phyloP scores from a whole-genome alignment of 2,329 filamentous ascomycete genomes.

The Seiridium cupressi region DNA sequence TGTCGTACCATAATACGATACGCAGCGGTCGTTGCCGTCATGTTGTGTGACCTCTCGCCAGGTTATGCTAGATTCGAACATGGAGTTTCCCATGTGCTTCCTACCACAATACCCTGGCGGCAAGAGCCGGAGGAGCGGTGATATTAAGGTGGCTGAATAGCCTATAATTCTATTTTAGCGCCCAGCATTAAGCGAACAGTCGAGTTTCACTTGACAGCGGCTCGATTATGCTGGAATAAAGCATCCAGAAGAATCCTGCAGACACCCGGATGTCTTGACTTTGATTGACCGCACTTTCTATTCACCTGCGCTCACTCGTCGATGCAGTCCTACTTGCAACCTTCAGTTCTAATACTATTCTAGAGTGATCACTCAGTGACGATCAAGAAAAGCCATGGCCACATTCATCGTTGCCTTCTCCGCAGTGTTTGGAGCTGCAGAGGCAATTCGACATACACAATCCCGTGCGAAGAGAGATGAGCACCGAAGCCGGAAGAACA shows the following conservation, averaged over 20 bases:
- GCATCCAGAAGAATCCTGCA: too few species aligned
- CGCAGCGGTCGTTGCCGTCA: neutral
- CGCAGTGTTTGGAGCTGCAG: constrained; percentile 43
- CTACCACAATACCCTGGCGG: neutral
- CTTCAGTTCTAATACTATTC: neutral
- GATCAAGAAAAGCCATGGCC: constrained; percentile 18
- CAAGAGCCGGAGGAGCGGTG: too few species aligned
- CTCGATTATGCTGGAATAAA: too few species aligned
- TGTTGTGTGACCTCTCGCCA: neutral
- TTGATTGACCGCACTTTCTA: too few species aligned
- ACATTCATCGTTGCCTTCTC: constrained; percentile 37
- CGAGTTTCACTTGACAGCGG: too few species aligned
- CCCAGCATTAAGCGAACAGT: too few species aligned
- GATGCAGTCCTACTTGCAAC: too few species aligned
- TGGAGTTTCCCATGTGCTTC: neutral
- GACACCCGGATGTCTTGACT: too few species aligned
- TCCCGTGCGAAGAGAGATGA: constrained; percentile 43
- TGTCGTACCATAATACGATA: neutral
- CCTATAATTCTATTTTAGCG: too few species aligned
- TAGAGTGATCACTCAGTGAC: constrained; percentile 5
- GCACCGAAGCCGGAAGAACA: constrained; percentile 45
- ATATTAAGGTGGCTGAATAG: too few species aligned
- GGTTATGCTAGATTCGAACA: neutral
- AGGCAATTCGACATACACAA: constrained; percentile 46
- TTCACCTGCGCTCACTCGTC: too few species aligned